Conservation (phyloP, 2,329 filamentous ascomycete species). For the Alternaria gansuensis region DNA sequence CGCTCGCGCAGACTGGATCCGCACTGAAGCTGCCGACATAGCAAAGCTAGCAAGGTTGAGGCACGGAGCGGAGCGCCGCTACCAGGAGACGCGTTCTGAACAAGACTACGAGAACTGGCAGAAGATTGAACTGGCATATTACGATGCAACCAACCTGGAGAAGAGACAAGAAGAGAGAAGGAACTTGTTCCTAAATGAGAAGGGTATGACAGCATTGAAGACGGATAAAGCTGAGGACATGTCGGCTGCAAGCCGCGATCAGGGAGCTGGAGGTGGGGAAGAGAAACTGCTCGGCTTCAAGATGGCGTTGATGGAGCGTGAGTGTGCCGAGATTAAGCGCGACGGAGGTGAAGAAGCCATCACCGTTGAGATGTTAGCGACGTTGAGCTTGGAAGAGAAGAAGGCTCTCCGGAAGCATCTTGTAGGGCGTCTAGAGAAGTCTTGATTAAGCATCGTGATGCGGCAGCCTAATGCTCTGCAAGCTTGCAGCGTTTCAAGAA, state of each 20-base stretch:
- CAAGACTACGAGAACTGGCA: conserved; percentile 19
- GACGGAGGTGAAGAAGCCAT: conserved; percentile 11
- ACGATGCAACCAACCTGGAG: conserved; percentile 24
- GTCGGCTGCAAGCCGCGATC: background rate
- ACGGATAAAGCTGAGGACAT: conserved; percentile 16
- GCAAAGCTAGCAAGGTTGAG: conserved; percentile 4
- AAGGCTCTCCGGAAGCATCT: conserved; percentile 20
- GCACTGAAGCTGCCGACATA: conserved; percentile 18
- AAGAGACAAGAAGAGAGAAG: conserved; percentile 28
- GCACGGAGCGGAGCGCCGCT: conserved; percentile 9
- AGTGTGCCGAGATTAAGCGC: conserved; percentile 23
- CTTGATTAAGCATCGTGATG: background rate
- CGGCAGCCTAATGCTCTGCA: too few relatives aligned
- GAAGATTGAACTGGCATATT: background rate
- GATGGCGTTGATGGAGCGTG: conserved; percentile 36
- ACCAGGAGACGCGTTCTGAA: background rate
- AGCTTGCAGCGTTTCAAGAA: accelerated
- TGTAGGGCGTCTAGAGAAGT: conserved; percentile 7
- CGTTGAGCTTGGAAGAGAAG: conserved; percentile 21
- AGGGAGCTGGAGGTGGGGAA: background rate
- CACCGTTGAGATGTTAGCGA: conserved; percentile 13
- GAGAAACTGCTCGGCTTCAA: conserved; percentile 24
- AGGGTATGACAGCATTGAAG: conserved; percentile 24
- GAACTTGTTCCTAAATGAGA: conserved; percentile 27
- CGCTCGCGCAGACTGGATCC: conserved; percentile 31